These are phyloP conservation scores for Monosporascus sp. DNA, from an alignment of 2,329 filamentous ascomycete species.

Conservation along the genomic window DNA sequence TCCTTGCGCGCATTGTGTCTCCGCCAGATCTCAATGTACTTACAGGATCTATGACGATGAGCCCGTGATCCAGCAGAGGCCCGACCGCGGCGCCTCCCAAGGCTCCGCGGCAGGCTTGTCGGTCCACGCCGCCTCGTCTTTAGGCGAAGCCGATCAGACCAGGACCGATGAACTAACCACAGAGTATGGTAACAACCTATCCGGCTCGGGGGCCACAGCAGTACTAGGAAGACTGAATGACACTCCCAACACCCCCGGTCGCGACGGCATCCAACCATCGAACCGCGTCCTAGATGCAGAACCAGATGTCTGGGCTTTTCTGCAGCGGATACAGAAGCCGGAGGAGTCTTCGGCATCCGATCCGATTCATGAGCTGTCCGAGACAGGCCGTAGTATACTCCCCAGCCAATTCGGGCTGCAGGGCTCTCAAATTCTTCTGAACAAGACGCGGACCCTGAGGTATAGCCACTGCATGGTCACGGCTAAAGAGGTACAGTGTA, in stretches of 20 bases:
- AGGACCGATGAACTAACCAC: background rate
- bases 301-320: slow-evolving; percentile 11
- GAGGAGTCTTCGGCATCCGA: slow-evolving; percentile 14
- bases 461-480: slow-evolving; percentile 28
- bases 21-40: slow-evolving; percentile 26
- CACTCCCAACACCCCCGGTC: slow-evolving; percentile 2
- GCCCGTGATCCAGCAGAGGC: background rate
- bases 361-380: slow-evolving; percentile 8
- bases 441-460: slow-evolving; percentile 30
- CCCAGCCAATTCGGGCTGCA: slow-evolving; percentile 17
- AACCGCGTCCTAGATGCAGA: slow-evolving; percentile 3
- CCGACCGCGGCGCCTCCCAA: background rate
- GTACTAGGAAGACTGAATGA: background rate
- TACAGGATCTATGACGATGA: slow-evolving; percentile 19
- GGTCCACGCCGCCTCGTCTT: slow-evolving; percentile 4
- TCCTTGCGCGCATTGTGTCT: slow-evolving; percentile 34
- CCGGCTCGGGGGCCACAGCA: background rate
- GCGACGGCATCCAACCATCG: background rate
- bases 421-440: slow-evolving; percentile 25
- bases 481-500: slow-evolving; percentile 24
- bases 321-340: slow-evolving; percentile 13
- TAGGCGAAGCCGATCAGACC: slow-evolving; percentile 1
- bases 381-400: slow-evolving; percentile 18
- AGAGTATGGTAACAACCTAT: background rate
- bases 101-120: slow-evolving; percentile 5